Evolutionary conservation across 148 eudicot genomes (phyloP).

Genomic region (Nepenthes mirabilis): DNA sequence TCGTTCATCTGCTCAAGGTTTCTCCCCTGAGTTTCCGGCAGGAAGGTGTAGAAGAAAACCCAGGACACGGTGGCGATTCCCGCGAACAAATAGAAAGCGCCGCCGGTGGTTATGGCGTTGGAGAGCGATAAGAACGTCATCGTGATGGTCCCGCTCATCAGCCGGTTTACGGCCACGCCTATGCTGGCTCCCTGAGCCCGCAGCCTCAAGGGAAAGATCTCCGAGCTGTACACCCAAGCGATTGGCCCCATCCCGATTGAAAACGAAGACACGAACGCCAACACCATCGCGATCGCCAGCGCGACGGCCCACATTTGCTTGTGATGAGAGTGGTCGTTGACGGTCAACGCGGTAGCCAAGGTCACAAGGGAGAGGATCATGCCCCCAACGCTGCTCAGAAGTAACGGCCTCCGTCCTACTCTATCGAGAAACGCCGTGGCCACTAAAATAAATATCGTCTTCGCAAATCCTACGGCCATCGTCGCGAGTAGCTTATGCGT

Average conservation of each 20-base stretch:
- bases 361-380: constrained; percentile 35
- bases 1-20: constrained; percentile 14
- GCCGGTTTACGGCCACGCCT: constrained; percentile 25
- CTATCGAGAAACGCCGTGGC: constrained; percentile 57
- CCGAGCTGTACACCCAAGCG: constrained; percentile 41
- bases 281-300: constrained; percentile 8
- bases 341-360: constrained; percentile 24
- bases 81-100: constrained; percentile 29
- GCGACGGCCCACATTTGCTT: constrained; percentile 23
- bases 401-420: constrained; percentile 48
- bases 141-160: constrained; percentile 21
- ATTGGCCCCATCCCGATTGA: constrained; percentile 45
- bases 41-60: background rate
- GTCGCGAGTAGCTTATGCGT: constrained; percentile 35
- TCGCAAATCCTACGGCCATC: constrained; percentile 57
- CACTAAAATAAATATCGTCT: constrained; percentile 45
- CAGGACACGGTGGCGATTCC: constrained; percentile 12
- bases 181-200: constrained; percentile 25
- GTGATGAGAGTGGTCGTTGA: constrained; percentile 21
- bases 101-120: constrained; percentile 26
- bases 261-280: constrained; percentile 25
- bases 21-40: constrained; percentile 17
- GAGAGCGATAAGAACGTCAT: constrained; percentile 37
- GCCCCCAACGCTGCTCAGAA: constrained; percentile 42
- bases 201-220: constrained; percentile 32